A percentile compares a stretch with the other conserved stretches of the same genome.
Evolutionary conservation across 2,329 filamentous ascomycete species (phyloP).

Genomic region (Immersiporthe knoxdaviesiana): DNA sequence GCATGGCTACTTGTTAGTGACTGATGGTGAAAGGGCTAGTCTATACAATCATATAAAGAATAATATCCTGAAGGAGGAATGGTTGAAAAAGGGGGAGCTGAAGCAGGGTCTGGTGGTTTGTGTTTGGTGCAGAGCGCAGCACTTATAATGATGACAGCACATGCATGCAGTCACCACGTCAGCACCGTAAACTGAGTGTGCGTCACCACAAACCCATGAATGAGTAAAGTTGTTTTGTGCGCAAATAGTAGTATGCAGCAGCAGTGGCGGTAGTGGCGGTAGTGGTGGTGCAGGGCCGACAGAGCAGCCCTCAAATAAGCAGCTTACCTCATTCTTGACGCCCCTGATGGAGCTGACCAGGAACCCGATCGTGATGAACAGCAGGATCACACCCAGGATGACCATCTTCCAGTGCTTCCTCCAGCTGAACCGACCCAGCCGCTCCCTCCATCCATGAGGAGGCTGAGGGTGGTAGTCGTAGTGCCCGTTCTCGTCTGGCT

Average conservation of each 20-base stretch:
- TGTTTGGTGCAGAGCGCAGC: neutral
- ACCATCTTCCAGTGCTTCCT: constrained; percentile 34
- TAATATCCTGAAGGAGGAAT: too few species aligned
- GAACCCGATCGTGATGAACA: constrained; percentile 39
- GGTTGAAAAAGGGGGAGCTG: too few species aligned
- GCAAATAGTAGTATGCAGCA: too few species aligned
- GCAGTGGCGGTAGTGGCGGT: too few species aligned
- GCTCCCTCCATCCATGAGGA: constrained; percentile 33
- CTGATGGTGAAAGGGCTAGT: neutral
- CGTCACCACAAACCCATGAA: neutral
- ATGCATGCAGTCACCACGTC: neutral
- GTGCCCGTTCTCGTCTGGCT: constrained; percentile 32
- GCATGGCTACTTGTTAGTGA: constrained; percentile 16
- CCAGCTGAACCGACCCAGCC: constrained; percentile 33
- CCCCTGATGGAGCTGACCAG: constrained; percentile 36
- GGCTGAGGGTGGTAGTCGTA: constrained; percentile 13
- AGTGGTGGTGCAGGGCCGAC: neutral
- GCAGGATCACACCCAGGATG: constrained; percentile 37
- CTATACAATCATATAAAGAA: too few species aligned
- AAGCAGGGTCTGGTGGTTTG: neutral
- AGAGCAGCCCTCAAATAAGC: constrained; percentile 4
- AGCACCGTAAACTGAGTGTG: neutral
- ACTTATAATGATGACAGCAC: neutral
- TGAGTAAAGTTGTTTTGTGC: neutral
- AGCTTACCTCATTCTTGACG: constrained; percentile 36